Evolutionary conservation across 805 yeast genomes (phyloP).

Genomic region (Candida insectalens): DNA sequence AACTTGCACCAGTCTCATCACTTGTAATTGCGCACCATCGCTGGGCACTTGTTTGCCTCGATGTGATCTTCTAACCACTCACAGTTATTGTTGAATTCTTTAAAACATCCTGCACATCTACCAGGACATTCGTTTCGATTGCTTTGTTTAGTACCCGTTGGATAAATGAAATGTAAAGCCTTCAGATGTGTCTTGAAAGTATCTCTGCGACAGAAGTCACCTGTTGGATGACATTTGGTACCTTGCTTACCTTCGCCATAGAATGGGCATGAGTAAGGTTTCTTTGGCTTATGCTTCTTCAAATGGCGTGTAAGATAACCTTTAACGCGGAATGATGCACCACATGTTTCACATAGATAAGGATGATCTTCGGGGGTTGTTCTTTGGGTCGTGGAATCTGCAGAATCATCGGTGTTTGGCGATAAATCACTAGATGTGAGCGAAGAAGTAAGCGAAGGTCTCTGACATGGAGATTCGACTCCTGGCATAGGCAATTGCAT

Average conservation of each 20-base stretch:
- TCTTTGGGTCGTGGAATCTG: no score
- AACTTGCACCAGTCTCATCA: conserved; percentile 2
- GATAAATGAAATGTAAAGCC: conserved; percentile 47
- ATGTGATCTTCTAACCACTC: conserved; percentile 45
- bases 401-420: neutral
- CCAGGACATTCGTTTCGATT: conserved; percentile 35
- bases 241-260: conserved; percentile 17
- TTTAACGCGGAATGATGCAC: conserved; percentile 38
- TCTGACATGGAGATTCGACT: neutral
- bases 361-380: conserved; percentile 4
- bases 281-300: conserved; percentile 39
- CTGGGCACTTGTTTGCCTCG: conserved; percentile 37
- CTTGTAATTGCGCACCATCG: conserved; percentile 16
- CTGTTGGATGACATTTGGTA: conserved; percentile 43
- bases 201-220: conserved; percentile 51
- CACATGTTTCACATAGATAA: conserved; percentile 39
- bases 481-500: neutral
- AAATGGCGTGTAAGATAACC: conserved; percentile 47
- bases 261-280: conserved; percentile 49
- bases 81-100: conserved; percentile 35
- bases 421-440: neutral
- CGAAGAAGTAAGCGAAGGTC: neutral
- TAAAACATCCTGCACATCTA: conserved; percentile 46
- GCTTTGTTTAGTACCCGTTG: conserved; percentile 41
- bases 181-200: conserved; percentile 50